Evolutionary conservation across 2,329 filamentous ascomycete genomes (phyloP).

Genomic region (Lasiodiplodia sp.): DNA sequence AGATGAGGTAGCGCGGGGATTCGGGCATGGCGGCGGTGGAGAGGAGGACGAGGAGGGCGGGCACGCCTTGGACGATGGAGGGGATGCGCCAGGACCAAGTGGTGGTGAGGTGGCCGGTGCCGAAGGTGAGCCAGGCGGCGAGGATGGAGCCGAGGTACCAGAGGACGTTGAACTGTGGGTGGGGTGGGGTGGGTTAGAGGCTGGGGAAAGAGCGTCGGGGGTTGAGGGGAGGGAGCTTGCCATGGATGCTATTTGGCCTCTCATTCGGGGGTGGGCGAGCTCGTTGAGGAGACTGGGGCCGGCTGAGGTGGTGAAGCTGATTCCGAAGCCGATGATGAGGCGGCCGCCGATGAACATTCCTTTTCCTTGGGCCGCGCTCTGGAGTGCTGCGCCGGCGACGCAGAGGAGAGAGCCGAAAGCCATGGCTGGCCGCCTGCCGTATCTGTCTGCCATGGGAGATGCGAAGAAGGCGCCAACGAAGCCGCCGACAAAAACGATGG

Average conservation of each 20-base stretch:
- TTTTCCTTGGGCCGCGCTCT: constrained; percentile 10
- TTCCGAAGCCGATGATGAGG: constrained; percentile 49
- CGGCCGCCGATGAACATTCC: constrained; percentile 54
- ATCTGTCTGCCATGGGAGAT: constrained; percentile 15
- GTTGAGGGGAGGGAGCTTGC: not conserved
- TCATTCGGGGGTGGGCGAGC: constrained; percentile 20
- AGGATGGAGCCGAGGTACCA: constrained; percentile 28
- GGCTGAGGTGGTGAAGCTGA: constrained; percentile 47
- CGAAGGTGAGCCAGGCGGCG: constrained; percentile 26
- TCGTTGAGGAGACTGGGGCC: constrained; percentile 20
- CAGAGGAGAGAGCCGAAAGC: constrained; percentile 19
- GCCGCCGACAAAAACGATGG: constrained; percentile 19
- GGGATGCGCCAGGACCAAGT: constrained; percentile 62
- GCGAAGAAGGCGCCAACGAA: constrained; percentile 22
- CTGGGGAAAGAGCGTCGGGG: no score
- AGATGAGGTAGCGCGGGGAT: constrained; percentile 58
- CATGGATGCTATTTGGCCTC: constrained; percentile 23
- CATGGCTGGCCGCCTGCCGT: not conserved
- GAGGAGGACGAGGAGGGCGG: constrained; percentile 41
- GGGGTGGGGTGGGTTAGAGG: not conserved
- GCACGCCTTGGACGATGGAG: constrained; percentile 40
- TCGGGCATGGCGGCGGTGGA: constrained; percentile 47
- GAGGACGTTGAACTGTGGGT: constrained; percentile 28
- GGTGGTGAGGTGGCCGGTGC: constrained; percentile 45
- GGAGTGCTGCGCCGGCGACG: constrained; percentile 1